Percentiles rank a stretch among this genome's conserved stretches.
Evolutionary conservation across 1,139 yeast species (phyloP).

Genomic region (Pichia cactophila): DNA sequence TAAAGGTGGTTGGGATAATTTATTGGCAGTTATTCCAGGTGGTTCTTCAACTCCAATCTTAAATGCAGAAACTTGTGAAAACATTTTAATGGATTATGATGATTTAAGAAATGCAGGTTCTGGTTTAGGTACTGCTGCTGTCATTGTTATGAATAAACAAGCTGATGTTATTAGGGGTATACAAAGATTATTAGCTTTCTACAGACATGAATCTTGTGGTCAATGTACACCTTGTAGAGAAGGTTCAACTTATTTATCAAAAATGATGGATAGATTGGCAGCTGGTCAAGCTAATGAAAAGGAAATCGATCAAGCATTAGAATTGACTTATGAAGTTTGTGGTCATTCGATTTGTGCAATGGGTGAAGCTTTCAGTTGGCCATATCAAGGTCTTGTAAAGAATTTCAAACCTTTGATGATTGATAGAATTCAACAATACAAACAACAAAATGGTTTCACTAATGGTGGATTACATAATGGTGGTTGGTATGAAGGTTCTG

Average conservation of each 20-base stretch:
- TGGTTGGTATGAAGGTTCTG: slow-evolving; percentile 69
- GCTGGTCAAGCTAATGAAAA: slow-evolving; percentile 70
- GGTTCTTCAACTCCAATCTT: slow-evolving; percentile 81
- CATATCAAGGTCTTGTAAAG: slow-evolving; percentile 77
- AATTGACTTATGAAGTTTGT: slow-evolving; percentile 76
- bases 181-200: slow-evolving; percentile 73
- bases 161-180: slow-evolving; percentile 80
- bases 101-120: slow-evolving; percentile 78
- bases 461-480: slow-evolving; percentile 51
- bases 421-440: slow-evolving; percentile 55
- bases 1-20: slow-evolving; percentile 86
- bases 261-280: slow-evolving; percentile 76
- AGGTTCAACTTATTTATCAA: slow-evolving; percentile 80
- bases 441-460: slow-evolving; percentile 25
- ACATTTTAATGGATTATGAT: slow-evolving; percentile 77
- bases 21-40: slow-evolving; percentile 80
- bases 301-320: slow-evolving; percentile 77
- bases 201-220: slow-evolving; percentile 88
- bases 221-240: slow-evolving; percentile 95
- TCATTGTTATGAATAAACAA: slow-evolving; percentile 79
- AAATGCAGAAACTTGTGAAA: slow-evolving; percentile 59
- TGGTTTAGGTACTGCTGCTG: slow-evolving; percentile 89
- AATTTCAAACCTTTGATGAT: slow-evolving; percentile 77
- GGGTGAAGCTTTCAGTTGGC: slow-evolving; percentile 94
- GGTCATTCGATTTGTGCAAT: slow-evolving; percentile 88